Evolutionary conservation across 768 basidiomycete genomes (phyloP), one percentile per base, ranked within the genome.

Genomic region (Steccherinum ochraceum): DNA sequence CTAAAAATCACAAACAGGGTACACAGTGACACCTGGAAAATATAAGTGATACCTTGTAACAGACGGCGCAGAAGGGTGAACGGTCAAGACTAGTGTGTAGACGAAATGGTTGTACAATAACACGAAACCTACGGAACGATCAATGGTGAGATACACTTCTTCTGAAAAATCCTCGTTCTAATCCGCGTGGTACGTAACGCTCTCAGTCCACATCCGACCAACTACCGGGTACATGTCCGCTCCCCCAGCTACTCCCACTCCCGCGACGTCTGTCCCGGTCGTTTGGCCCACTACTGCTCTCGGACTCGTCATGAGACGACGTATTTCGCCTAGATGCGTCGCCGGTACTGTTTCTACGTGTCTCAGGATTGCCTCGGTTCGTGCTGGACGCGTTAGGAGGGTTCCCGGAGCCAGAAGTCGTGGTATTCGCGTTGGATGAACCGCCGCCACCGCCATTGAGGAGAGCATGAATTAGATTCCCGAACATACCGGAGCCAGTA

Each of bases 131-230:
- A n/a, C n/a, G n/a, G n/a, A n/a, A n/a, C n/a, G n/a, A n/a, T n/a
- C n/a, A n/a, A n/a, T n/a, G n/a, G n/a, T n/a, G n/a, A n/a, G n/a
- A n/a, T n/a, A n/a, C n/a, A n/a, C n/a, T n/a, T n/a, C n/a, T n/a
- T n/a, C n/a, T n/a, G n/a, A n/a, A n/a, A n/a, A n/a, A n/a, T n/a
- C n/a, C n/a, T n/a, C n/a, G n/a, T n/a, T n/a, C n/a, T n/a, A n/a
- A n/a, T n/a, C n/a, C n/a, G n/a, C n/a, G n/a, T n/a, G n/a, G n/a
- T n/a, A n/a, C n/a, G n/a, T n/a, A n/a, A 35, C 30, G 30, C 30
- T 35, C 30, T 35, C 48, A 49, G 24, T 49, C 48, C 48, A 49
- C 40, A 24, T 49, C 35, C 13, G 35, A 24, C 48, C 48, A 49
- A 19, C 39, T 25, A 13, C 48, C 48, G 11, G 48, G 48, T 12